phyloP scores from a whole-genome alignment of 352 stramenopile genomes.

The Plasmopara muralis region DNA sequence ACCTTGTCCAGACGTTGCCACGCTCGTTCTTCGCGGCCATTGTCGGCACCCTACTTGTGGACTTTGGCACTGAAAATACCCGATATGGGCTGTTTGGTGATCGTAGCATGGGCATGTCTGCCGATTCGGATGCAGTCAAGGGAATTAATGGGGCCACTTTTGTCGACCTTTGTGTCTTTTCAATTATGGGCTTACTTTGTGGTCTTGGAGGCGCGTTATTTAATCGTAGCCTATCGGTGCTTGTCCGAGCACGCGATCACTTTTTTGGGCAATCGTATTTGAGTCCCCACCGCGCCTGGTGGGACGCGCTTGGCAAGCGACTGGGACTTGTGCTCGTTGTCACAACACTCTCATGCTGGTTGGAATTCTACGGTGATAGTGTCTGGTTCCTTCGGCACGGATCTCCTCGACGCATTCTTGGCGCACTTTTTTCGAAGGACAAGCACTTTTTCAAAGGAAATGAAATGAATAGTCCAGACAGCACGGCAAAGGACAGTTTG shows the following conservation, averaged over 20 bases:
- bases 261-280: constrained; percentile 27
- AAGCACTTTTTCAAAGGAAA: constrained; percentile 41
- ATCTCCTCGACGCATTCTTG: constrained; percentile 55
- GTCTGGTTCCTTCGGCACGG: constrained; percentile 77
- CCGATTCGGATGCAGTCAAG: constrained; percentile 36
- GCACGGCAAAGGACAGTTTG: constrained; percentile 32
- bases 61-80: constrained; percentile 56
- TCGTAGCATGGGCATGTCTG: constrained; percentile 55
- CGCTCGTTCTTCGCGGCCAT: constrained; percentile 77
- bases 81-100: constrained; percentile 70
- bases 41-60: constrained; percentile 58
- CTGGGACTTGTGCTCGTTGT: constrained; percentile 49
- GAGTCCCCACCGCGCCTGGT: constrained; percentile 17
- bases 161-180: constrained; percentile 55
- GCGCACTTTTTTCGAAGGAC: constrained; percentile 56
- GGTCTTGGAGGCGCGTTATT: constrained; percentile 63
- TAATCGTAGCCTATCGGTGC: constrained; percentile 59
- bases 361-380: constrained; percentile 74
- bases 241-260: constrained; percentile 51
- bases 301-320: constrained; percentile 52
- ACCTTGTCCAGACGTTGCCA: constrained; percentile 69
- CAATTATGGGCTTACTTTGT: constrained; percentile 56
- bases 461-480: constrained; percentile 4
- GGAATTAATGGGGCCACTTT: constrained; percentile 31
- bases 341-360: constrained; percentile 57